Conservation (phyloP, 208 protist species). For the Kentomonas sorsogonicus region DNA sequence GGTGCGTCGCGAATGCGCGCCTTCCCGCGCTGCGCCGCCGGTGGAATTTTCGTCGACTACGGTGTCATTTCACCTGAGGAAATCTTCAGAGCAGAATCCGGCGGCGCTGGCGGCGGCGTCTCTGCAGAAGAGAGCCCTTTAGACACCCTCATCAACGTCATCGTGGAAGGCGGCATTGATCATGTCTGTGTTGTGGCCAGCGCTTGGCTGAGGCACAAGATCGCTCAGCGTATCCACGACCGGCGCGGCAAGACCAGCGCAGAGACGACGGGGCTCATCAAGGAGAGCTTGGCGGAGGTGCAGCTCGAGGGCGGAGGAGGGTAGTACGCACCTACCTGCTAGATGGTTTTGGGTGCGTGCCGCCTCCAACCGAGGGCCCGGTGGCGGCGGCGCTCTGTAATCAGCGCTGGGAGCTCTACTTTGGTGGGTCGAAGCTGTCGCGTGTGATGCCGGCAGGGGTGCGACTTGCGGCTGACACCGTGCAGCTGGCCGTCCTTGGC, state of each 20-base stretch:
- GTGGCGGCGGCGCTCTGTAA: too few relatives aligned
- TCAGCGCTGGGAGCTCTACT: slow-evolving; percentile 68
- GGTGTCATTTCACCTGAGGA: slow-evolving; percentile 30
- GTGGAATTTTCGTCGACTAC: slow-evolving; percentile 70
- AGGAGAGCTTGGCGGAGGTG: slow-evolving; percentile 15
- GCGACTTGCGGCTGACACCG: slow-evolving; percentile 22
- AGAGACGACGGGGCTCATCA: background rate
- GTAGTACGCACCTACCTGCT: too few relatives aligned
- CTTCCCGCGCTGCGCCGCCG: slow-evolving; percentile 52
- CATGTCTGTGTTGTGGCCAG: slow-evolving; percentile 63
- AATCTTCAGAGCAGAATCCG: slow-evolving; percentile 25
- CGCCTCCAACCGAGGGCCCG: too few relatives aligned
- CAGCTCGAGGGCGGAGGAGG: slow-evolving; percentile 25
- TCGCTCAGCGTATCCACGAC: slow-evolving; percentile 44
- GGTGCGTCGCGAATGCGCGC: slow-evolving; percentile 44
- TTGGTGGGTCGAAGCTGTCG: slow-evolving; percentile 47
- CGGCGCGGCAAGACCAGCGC: slow-evolving; percentile 15
- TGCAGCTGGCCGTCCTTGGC: slow-evolving; percentile 45
- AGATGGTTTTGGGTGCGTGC: too few relatives aligned
- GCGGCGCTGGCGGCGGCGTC: slow-evolving; percentile 8
- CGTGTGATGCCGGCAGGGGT: slow-evolving; percentile 37
- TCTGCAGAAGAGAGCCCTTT: slow-evolving; percentile 27
- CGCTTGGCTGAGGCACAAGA: slow-evolving; percentile 60
- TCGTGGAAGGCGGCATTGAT: slow-evolving; percentile 48
- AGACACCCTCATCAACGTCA: slow-evolving; percentile 47